Evolutionary conservation across 1,284 basidiomycete genomes (phyloP).

Genomic region (Anthracocystis setariae): DNA sequence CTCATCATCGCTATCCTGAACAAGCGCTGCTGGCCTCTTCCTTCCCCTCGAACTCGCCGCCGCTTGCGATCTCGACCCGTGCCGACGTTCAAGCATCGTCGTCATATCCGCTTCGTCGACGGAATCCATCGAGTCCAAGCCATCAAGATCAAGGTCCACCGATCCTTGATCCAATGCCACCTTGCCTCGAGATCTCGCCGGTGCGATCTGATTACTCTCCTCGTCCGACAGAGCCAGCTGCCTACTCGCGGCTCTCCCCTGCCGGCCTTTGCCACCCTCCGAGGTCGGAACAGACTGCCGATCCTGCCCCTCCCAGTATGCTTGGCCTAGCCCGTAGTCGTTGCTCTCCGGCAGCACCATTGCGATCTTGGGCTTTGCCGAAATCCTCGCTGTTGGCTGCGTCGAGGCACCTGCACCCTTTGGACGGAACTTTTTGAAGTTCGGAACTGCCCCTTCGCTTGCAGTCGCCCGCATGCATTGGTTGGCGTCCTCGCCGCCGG

Average conservation of each 20-base stretch:
- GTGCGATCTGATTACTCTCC: slow-evolving; percentile 4
- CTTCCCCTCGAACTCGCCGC: slow-evolving; percentile 6
- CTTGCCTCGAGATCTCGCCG: neutral
- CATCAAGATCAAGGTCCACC: slow-evolving; percentile 27
- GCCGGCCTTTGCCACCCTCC: neutral
- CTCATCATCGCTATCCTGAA: slow-evolving; percentile 33
- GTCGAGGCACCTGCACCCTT: slow-evolving; percentile 7
- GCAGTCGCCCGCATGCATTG: neutral
- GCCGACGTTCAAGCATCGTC: slow-evolving; percentile 21
- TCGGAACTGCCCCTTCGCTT: slow-evolving; percentile 14
- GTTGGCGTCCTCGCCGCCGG: neutral
- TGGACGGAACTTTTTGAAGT: slow-evolving; percentile 47
- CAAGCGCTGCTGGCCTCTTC: slow-evolving; percentile 18
- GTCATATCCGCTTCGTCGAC: slow-evolving; percentile 43
- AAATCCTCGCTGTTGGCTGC: neutral
- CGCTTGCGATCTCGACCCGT: slow-evolving; percentile 14
- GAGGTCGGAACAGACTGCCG: slow-evolving; percentile 5
- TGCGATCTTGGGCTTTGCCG: slow-evolving; percentile 10
- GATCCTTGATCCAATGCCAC: slow-evolving; percentile 25
- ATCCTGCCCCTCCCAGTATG: slow-evolving; percentile 22
- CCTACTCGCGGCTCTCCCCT: neutral
- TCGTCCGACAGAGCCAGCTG: slow-evolving; percentile 7
- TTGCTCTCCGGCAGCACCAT: slow-evolving; percentile 37
- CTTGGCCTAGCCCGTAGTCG: slow-evolving; percentile 39
- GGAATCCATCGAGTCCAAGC: slow-evolving; percentile 33